Percentiles rank a stretch among this genome's conserved stretches.
Conservation (phyloP, 2,329 filamentous ascomycete species). For the Gaeumannomyces tritici region DNA sequence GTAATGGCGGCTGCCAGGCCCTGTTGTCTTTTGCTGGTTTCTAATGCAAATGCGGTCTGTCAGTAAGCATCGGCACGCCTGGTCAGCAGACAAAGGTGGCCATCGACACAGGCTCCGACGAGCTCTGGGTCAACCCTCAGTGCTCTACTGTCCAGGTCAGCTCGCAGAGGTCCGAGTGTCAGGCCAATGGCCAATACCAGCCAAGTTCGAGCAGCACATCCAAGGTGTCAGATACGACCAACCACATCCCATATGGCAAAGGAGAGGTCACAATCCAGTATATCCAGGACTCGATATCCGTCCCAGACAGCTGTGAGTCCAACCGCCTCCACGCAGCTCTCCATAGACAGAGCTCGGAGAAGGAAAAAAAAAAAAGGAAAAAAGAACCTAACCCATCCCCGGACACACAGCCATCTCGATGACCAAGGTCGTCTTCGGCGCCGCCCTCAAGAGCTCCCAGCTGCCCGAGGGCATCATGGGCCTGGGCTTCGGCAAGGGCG, state of each 20-base stretch:
- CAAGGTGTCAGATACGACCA: conserved; percentile 7
- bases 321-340: background rate
- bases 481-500: conserved; percentile 18
- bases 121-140: conserved; percentile 49
- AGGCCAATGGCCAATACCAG: conserved; percentile 27
- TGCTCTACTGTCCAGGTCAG: conserved; percentile 32
- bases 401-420: conserved; percentile 12
- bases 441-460: conserved; percentile 16
- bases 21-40: background rate
- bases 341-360: too few species aligned
- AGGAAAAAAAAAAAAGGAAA: too few species aligned
- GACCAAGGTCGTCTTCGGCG: conserved; percentile 19
- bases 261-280: conserved; percentile 18
- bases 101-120: conserved; percentile 43
- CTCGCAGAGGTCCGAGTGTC: conserved; percentile 23
- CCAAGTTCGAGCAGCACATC: conserved; percentile 14
- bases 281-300: conserved; percentile 17
- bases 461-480: conserved; percentile 22
- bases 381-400: background rate
- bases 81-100: conserved; percentile 35
- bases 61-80: conserved; percentile 37
- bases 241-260: conserved; percentile 18
- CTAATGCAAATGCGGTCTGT: background rate
- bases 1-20: background rate
- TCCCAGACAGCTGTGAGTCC: conserved; percentile 16